Percentiles rank a stretch among this genome's conserved stretches.
Evolutionary conservation across 192 early-diverging fungal genomes (phyloP).

Genomic region (Gonapodya sp.): DNA sequence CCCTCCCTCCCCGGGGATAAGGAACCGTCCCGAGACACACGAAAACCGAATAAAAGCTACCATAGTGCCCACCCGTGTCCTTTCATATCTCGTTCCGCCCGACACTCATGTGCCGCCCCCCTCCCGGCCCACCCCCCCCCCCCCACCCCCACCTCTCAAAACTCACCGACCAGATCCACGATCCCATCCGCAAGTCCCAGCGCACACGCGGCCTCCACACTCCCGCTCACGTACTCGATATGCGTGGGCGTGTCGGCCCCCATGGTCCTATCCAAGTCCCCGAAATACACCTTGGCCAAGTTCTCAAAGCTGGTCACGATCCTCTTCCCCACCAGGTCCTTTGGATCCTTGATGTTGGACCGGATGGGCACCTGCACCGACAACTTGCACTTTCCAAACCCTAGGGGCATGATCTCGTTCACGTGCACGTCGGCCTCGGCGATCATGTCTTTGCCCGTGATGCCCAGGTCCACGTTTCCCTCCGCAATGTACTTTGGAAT

Average conservation of each 20-base stretch:
- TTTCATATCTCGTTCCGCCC: too few relatives aligned
- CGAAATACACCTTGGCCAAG: constrained; percentile 60
- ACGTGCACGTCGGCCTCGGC: constrained; percentile 67
- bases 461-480: constrained; percentile 92
- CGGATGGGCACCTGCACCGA: constrained; percentile 80
- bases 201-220: constrained; percentile 92
- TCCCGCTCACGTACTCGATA: constrained; percentile 82
- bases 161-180: constrained; percentile 39
- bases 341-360: constrained; percentile 30
- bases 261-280: constrained; percentile 54
- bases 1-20: too few relatives aligned
- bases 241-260: constrained; percentile 40
- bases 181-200: constrained; percentile 95
- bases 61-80: too few relatives aligned
- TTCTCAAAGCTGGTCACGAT: constrained; percentile 88
- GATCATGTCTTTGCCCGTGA: constrained; percentile 94
- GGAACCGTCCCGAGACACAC: too few relatives aligned
- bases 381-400: constrained; percentile 90
- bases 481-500: constrained; percentile 93
- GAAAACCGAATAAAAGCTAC: too few relatives aligned
- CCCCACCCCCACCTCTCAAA: too few relatives aligned
- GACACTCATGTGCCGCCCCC: too few relatives aligned
- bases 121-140: too few relatives aligned
- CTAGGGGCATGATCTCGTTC: constrained; percentile 61
- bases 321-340: constrained; percentile 78